These are phyloP conservation scores for Puccinia brachypodii DNA, from an alignment of 1,284 basidiomycete genomes.

Conservation along the genomic window DNA sequence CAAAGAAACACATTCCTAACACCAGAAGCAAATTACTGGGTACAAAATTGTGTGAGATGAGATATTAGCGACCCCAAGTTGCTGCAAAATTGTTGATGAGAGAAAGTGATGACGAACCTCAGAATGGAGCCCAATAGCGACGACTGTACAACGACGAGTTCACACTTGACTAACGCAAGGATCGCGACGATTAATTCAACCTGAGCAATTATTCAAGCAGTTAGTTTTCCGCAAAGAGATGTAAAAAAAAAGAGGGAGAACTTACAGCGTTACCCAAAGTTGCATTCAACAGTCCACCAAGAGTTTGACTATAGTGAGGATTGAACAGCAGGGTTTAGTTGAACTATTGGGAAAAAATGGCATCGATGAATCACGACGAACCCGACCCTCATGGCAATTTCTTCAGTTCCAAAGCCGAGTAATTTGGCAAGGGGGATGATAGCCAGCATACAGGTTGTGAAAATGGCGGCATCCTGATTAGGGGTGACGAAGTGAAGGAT, in stretches of 20 bases:
- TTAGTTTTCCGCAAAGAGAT: conserved; percentile 32
- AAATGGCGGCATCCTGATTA: conserved; percentile 26
- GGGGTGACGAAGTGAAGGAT: conserved; percentile 57
- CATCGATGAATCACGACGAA: background rate
- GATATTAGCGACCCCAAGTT: background rate
- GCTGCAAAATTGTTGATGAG: conserved; percentile 20
- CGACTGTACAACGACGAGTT: conserved; percentile 56
- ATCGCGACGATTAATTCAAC: conserved; percentile 72
- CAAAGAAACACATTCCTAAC: conserved; percentile 61
- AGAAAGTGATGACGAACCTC: conserved; percentile 31
- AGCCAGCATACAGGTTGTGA: conserved; percentile 38
- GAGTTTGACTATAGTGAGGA: conserved; percentile 24
- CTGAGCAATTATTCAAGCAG: background rate
- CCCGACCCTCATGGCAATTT: conserved; percentile 70
- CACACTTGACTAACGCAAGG: conserved; percentile 55
- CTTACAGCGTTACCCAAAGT: conserved; percentile 47
- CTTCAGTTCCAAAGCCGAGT: conserved; percentile 77
- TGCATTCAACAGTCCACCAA: conserved; percentile 43
- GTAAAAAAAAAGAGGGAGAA: conserved; percentile 7
- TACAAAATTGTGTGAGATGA: conserved; percentile 60
- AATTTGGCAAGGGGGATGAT: conserved; percentile 57
- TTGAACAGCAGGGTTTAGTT: background rate
- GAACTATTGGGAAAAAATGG: background rate
- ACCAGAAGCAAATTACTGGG: conserved; percentile 53
- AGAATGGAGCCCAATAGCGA: conserved; percentile 49